phyloP scores from a whole-genome alignment of 306 rosid genomes.

The Acacia melanoxylon region DNA sequence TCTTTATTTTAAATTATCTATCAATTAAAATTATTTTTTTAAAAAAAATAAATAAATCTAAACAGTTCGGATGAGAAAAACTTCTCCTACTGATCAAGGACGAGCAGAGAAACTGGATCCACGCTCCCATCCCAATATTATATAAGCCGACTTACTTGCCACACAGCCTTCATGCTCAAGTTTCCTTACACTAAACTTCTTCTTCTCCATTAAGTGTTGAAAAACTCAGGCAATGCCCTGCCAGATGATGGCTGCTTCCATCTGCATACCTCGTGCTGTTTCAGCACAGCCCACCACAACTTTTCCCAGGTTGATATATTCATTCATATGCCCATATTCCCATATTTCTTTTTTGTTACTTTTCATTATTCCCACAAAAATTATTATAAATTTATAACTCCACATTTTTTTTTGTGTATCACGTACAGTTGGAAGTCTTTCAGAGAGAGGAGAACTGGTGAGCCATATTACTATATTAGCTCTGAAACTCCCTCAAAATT shows the following conservation, averaged over 20 bases:
- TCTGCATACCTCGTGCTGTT: slow-evolving; percentile 35
- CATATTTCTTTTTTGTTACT: neutral
- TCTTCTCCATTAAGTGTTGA: neutral
- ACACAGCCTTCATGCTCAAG: neutral
- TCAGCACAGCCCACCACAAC: slow-evolving; percentile 31
- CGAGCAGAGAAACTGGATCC: too few relatives aligned
- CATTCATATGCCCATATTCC: neutral
- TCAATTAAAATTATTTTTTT: too few relatives aligned
- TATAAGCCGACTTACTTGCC: slow-evolving; percentile 2
- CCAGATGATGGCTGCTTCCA: slow-evolving; percentile 27
- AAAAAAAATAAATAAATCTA: too few relatives aligned
- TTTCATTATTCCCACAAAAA: neutral
- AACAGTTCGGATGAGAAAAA: too few relatives aligned
- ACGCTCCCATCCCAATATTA: neutral
- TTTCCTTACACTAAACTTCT: neutral
- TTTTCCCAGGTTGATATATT: slow-evolving; percentile 36
- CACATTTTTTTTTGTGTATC: neutral
- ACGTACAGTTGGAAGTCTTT: slow-evolving; percentile 34
- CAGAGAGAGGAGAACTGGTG: slow-evolving; percentile 36
- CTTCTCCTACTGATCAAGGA: too few relatives aligned
- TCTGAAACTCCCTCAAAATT: neutral
- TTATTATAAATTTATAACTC: neutral
- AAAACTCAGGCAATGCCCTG: slow-evolving; percentile 20
- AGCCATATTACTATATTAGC: neutral
- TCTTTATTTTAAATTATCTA: too few relatives aligned